Conservation (phyloP, 129 eudicot genomes). For the Flaveria robusta region DNA sequence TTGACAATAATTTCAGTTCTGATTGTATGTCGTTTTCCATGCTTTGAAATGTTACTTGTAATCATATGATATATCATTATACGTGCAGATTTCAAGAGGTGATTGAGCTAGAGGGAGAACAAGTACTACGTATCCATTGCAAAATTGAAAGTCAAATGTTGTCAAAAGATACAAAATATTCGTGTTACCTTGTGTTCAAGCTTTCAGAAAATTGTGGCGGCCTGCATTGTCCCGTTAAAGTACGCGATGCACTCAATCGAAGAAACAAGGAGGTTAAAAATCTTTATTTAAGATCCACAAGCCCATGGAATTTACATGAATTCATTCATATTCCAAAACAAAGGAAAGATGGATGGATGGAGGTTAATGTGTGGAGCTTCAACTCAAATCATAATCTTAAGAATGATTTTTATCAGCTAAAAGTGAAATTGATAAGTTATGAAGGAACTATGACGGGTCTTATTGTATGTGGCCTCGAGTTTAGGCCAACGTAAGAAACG, state of each 20-base stretch:
- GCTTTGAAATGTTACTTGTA: neutral
- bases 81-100: conserved; percentile 3
- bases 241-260: neutral
- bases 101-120: neutral
- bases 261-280: neutral
- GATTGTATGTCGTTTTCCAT: neutral
- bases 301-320: neutral
- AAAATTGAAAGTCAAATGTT: neutral
- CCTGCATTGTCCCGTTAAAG: neutral
- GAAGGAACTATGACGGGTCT: conserved; percentile 4
- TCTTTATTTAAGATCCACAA: conserved; percentile 3
- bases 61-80: neutral
- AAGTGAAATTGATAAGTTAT: neutral
- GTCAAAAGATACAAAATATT: neutral
- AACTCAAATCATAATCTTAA: neutral
- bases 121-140: neutral
- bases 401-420: neutral
- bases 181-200: conserved; percentile 9
- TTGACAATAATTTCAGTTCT: neutral
- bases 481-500: neutral
- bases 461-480: conserved; percentile 6
- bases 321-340: neutral
- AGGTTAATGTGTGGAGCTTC: conserved; percentile 9
- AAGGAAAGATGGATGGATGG: conserved; percentile 14
- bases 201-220: conserved; percentile 6